Evolutionary conservation across 495 filamentous ascomycete genomes (phyloP).

Genomic region (Penicillium manginii): DNA sequence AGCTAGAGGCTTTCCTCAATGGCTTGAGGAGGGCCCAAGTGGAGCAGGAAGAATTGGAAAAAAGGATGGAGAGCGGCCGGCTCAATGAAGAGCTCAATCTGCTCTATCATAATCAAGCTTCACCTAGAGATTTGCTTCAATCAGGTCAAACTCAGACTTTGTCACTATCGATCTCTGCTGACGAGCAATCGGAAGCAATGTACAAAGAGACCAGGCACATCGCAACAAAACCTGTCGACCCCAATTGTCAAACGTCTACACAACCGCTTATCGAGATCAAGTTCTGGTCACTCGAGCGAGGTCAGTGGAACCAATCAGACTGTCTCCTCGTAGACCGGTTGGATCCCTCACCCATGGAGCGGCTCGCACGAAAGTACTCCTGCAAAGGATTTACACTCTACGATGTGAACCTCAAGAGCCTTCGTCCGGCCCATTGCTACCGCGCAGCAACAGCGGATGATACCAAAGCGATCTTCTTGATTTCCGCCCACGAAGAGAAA

Average conservation of each 20-base stretch:
- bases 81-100: too few relatives aligned
- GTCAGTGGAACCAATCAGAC: not conserved
- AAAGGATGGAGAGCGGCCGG: too few relatives aligned
- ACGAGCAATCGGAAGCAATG: not conserved
- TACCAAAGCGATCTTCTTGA: conserved; percentile 27
- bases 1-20: too few relatives aligned
- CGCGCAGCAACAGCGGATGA: conserved; percentile 30
- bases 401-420: not conserved
- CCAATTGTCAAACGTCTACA: not conserved
- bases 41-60: too few relatives aligned
- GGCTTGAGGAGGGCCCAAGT: too few relatives aligned
- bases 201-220: not conserved
- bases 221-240: not conserved
- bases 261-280: not conserved
- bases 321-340: not conserved
- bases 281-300: not conserved
- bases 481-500: conserved; percentile 12
- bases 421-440: conserved; percentile 41
- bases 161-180: too few relatives aligned
- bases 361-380: too few relatives aligned
- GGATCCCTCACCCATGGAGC: not conserved
- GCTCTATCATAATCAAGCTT: too few relatives aligned
- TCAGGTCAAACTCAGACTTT: too few relatives aligned
- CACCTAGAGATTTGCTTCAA: too few relatives aligned
- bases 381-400: not conserved